phyloP scores from a whole-genome alignment of 352 stramenopile genomes.

The Elongisporangium senticosum region DNA sequence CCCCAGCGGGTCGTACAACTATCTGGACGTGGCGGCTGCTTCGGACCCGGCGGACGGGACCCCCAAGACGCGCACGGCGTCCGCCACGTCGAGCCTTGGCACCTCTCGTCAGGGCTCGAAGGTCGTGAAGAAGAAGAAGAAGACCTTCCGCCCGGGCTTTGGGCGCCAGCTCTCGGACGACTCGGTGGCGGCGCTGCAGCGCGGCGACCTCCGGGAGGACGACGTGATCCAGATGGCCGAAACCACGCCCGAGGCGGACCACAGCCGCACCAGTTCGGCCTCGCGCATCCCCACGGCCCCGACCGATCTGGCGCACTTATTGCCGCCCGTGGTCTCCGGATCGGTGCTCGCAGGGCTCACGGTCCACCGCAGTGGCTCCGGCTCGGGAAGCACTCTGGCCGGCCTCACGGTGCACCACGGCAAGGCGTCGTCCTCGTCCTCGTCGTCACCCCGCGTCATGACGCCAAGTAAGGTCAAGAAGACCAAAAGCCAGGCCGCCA shows the following conservation, averaged over 20 bases:
- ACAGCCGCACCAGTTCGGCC: conserved; percentile 10
- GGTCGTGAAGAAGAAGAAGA: conserved; percentile 81
- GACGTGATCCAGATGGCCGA: conserved; percentile 47
- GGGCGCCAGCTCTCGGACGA: conserved; percentile 81
- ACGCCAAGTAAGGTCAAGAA: not conserved
- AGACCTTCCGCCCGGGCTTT: conserved; percentile 80
- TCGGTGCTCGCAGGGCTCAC: conserved; percentile 67
- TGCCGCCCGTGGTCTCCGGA: conserved; percentile 45
- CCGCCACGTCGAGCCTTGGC: conserved; percentile 14
- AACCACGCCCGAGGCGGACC: conserved; percentile 7
- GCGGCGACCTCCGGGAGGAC: conserved; percentile 69
- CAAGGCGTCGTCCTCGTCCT: not conserved
- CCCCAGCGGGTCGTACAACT: conserved; percentile 49
- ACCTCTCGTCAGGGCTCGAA: conserved; percentile 35
- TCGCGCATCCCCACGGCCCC: conserved; percentile 27
- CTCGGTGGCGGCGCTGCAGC: conserved; percentile 65
- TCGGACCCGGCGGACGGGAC: conserved; percentile 4
- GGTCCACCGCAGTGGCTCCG: conserved; percentile 21
- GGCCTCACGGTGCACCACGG: conserved; percentile 60
- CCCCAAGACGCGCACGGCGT: conserved; percentile 6
- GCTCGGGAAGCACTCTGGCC: conserved; percentile 37
- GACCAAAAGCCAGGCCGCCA: not conserved
- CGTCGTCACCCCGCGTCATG: not conserved
- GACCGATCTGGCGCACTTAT: conserved; percentile 58
- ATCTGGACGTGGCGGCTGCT: conserved; percentile 38